Evolutionary conservation across 2,329 filamentous ascomycete species (phyloP).

Genomic region (Trichoderma harzianum): DNA sequence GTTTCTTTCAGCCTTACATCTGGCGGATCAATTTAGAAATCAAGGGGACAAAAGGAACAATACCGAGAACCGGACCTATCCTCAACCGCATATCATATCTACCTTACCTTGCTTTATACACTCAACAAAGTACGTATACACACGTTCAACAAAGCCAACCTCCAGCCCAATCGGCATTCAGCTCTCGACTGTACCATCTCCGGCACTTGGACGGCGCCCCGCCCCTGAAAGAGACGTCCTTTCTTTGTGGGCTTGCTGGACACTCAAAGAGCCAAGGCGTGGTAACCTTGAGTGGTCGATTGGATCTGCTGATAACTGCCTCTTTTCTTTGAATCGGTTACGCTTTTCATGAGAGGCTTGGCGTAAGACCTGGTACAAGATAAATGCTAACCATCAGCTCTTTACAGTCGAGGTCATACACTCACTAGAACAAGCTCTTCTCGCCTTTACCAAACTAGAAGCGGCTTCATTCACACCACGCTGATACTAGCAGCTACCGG

Average conservation of each 20-base stretch:
- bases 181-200: background rate
- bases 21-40: background rate
- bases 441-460: constrained; percentile 1
- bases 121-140: constrained; percentile 9
- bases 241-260: constrained; percentile 4
- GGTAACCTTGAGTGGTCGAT: background rate
- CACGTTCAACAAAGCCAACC: background rate
- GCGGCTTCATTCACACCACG: background rate
- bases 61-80: background rate
- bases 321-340: constrained; percentile 5
- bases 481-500: background rate
- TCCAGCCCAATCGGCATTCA: background rate
- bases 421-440: background rate
- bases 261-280: background rate
- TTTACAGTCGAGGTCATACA: background rate
- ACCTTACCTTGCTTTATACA: background rate
- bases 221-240: background rate
- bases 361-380: background rate
- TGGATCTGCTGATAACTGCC: constrained; percentile 2
- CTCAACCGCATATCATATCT: background rate
- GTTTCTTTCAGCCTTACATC: background rate
- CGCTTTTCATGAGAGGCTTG: background rate
- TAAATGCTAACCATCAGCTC: constrained; percentile 6
- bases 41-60: background rate
- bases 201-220: background rate